Evolutionary conservation across 192 early-diverging fungal species (phyloP).

Genomic region (Linnemannia exigua): DNA sequence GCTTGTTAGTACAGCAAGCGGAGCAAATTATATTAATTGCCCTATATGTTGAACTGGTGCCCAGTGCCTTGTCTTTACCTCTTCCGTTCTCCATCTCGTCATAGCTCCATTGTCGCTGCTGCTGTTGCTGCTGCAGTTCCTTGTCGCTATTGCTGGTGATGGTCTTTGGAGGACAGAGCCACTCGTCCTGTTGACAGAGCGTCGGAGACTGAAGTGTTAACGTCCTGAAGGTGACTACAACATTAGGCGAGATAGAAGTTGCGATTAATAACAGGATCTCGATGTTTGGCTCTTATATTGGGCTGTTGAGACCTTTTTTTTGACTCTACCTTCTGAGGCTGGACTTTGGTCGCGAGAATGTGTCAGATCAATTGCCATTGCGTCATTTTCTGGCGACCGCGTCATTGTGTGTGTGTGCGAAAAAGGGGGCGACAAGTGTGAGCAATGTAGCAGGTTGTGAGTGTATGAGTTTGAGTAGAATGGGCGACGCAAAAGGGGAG

Average conservation of each 20-base stretch:
- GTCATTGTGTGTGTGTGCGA: not conserved
- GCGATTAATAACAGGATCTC: not conserved
- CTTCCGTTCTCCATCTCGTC: not conserved
- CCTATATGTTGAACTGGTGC: not conserved
- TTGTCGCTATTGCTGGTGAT: not conserved
- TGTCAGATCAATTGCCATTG: not conserved
- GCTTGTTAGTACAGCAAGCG: not conserved
- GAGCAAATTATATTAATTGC: not conserved
- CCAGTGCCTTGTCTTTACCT: not conserved
- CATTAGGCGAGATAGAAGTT: not conserved
- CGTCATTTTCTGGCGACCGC: not conserved
- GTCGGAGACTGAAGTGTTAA: not conserved
- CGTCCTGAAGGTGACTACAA: not conserved
- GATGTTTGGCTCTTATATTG: not conserved
- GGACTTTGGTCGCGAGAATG: not conserved
- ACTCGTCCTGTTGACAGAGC: not conserved
- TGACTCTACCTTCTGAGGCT: not conserved
- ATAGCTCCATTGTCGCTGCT: not conserved
- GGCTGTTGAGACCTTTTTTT: not conserved
- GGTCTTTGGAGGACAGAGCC: not conserved
- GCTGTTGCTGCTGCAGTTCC: not conserved
- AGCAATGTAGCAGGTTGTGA: too few relatives aligned
- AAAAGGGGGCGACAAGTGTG: too few relatives aligned
- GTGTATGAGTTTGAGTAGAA: too few relatives aligned
- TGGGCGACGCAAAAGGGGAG: too few relatives aligned